Percentiles rank a stretch among this genome's conserved stretches.
Evolutionary conservation across 768 basidiomycete species (phyloP).

Genomic region (Hericium coralloides): DNA sequence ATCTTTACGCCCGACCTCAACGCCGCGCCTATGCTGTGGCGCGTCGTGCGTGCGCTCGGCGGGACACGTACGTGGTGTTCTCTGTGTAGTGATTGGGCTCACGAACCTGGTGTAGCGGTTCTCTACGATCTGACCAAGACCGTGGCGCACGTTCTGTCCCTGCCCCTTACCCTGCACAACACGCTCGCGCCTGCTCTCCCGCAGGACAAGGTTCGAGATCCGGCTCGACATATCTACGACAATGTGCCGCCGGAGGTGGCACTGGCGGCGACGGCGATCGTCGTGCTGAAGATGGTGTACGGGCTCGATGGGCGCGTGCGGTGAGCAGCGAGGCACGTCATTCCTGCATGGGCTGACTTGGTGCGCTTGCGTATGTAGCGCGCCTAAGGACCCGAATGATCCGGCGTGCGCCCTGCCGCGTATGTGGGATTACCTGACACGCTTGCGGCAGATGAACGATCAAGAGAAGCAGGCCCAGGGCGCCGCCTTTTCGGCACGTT

Average conservation of each 20-base stretch:
- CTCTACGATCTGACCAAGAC: conserved; percentile 59
- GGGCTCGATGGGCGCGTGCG: conserved; percentile 66
- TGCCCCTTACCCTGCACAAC: conserved; percentile 53
- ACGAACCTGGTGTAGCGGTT: conserved; percentile 35
- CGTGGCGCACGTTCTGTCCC: conserved; percentile 42
- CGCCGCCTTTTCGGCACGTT: conserved; percentile 9
- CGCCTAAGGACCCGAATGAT: conserved; percentile 3
- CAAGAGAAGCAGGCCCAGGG: background rate
- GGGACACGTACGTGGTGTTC: conserved; percentile 55
- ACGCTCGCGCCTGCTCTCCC: conserved; percentile 37
- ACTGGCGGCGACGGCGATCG: conserved; percentile 47
- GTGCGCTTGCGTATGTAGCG: conserved; percentile 23
- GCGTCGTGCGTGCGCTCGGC: conserved; percentile 53
- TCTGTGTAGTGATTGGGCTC: conserved; percentile 12
- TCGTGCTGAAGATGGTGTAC: conserved; percentile 79
- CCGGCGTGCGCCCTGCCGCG: conserved; percentile 13
- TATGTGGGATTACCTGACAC: conserved; percentile 8
- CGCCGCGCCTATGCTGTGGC: conserved; percentile 70
- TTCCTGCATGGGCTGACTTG: background rate
- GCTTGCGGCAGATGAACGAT: conserved; percentile 5
- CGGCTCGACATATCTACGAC: conserved; percentile 45
- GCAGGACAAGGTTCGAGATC: conserved; percentile 29
- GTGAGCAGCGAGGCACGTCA: conserved; percentile 24
- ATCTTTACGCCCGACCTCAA: conserved; percentile 69
- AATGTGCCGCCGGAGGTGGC: conserved; percentile 62